A percentile compares a stretch with the other conserved stretches of the same genome.
Conservation (phyloP, 2,329 filamentous ascomycete genomes). For the Penicillium digitatum region DNA sequence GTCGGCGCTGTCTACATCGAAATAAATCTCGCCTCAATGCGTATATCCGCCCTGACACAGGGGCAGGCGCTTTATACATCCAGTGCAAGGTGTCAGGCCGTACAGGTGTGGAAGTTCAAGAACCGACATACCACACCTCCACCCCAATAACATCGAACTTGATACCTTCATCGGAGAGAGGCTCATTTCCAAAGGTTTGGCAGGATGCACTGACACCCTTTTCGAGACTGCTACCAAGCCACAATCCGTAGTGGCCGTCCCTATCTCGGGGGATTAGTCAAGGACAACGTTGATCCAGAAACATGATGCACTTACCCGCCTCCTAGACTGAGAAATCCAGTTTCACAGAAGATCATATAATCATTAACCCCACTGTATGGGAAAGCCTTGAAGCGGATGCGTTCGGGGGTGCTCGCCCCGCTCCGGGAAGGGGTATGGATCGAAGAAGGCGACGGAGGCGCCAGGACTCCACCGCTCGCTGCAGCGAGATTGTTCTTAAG, state of each 20-base stretch:
- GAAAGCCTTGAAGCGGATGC: constrained; percentile 93
- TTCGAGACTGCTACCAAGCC: constrained; percentile 83
- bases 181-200: constrained; percentile 92
- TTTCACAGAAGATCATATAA: constrained; percentile 92
- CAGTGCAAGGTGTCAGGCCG: neutral
- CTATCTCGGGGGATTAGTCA: constrained; percentile 22
- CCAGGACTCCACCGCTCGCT: constrained; percentile 23
- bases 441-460: constrained; percentile 25
- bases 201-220: constrained; percentile 78
- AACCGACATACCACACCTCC: constrained; percentile 87
- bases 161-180: constrained; percentile 82
- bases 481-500: constrained; percentile 24
- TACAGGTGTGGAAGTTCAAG: constrained; percentile 21
- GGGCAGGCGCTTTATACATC: neutral
- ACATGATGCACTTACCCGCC: constrained; percentile 55
- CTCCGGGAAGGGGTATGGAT: constrained; percentile 31
- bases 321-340: constrained; percentile 77
- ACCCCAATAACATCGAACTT: constrained; percentile 90
- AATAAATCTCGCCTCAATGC: neutral
- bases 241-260: constrained; percentile 87
- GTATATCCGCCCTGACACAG: neutral
- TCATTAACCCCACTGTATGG: constrained; percentile 95
- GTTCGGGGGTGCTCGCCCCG: constrained; percentile 60
- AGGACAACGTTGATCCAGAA: neutral
- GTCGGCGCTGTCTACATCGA: neutral